phyloP scores from a whole-genome alignment of 306 rosid genomes.

The Prunus mongolica region DNA sequence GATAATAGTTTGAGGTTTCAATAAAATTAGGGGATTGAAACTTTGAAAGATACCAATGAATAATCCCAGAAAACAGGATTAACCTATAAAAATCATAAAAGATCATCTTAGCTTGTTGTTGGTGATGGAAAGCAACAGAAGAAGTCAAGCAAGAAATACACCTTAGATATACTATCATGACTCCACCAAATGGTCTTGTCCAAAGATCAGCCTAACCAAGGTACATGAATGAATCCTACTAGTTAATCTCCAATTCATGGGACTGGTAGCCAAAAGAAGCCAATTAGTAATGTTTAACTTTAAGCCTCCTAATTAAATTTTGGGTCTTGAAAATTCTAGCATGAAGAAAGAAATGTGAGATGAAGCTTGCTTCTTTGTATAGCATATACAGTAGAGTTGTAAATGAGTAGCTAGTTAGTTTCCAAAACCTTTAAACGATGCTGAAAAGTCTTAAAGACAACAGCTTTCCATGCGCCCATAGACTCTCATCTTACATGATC shows the following conservation, averaged over 20 bases:
- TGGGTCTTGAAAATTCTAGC: not conserved
- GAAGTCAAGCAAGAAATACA: not conserved
- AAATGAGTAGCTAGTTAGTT: not conserved
- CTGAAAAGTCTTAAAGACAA: not conserved
- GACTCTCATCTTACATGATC: not conserved
- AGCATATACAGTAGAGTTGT: not conserved
- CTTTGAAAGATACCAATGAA: not conserved
- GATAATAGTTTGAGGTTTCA: not conserved
- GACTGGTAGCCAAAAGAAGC: not conserved
- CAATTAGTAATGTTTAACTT: not conserved
- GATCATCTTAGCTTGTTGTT: not conserved
- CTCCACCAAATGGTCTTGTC: not conserved
- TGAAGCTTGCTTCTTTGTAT: not conserved
- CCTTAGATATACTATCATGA: not conserved
- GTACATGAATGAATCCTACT: constrained; percentile 1
- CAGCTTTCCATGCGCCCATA: not conserved
- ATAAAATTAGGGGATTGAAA: too few species aligned
- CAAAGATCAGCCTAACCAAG: not conserved
- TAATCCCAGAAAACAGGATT: not conserved
- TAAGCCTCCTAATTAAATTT: not conserved
- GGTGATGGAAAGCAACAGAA: not conserved
- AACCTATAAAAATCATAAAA: not conserved
- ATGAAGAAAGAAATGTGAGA: not conserved
- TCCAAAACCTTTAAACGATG: not conserved
- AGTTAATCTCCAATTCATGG: not conserved